A percentile compares a stretch with the other conserved stretches of the same genome.
phyloP scores from a whole-genome alignment of 495 filamentous ascomycete species.

The Aspergillus steynii region DNA sequence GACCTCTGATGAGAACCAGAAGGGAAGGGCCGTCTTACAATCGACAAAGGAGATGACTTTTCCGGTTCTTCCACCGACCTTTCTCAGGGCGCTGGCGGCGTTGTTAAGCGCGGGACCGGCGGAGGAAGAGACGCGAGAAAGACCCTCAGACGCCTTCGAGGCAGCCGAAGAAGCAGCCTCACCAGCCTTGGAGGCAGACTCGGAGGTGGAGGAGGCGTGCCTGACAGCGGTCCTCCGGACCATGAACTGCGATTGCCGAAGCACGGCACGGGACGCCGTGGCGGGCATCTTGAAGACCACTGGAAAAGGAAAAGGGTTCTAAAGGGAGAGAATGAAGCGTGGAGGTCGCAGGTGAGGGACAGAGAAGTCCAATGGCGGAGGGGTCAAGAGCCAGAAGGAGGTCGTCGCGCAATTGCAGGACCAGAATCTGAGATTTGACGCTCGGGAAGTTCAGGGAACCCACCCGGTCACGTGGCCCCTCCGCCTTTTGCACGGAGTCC shows the following conservation, averaged over 20 bases:
- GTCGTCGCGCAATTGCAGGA: slow-evolving; percentile 42
- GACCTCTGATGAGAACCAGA: neutral
- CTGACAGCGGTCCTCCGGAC: slow-evolving; percentile 57
- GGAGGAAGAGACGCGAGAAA: slow-evolving; percentile 77
- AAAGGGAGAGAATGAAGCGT: slow-evolving; percentile 29
- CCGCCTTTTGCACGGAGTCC: too few relatives aligned
- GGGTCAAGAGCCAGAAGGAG: slow-evolving; percentile 31
- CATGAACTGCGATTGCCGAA: slow-evolving; percentile 61
- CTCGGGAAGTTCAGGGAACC: slow-evolving; percentile 50
- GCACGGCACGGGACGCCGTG: slow-evolving; percentile 56
- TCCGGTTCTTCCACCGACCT: slow-evolving; percentile 83
- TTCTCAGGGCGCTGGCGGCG: slow-evolving; percentile 63
- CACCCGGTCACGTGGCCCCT: slow-evolving; percentile 19
- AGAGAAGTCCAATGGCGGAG: slow-evolving; percentile 44
- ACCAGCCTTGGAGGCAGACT: slow-evolving; percentile 70
- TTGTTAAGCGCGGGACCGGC: slow-evolving; percentile 75
- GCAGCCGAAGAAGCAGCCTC: slow-evolving; percentile 62
- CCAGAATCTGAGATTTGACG: slow-evolving; percentile 46
- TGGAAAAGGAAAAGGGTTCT: slow-evolving; percentile 29
- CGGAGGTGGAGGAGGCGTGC: slow-evolving; percentile 65
- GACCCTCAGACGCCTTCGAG: slow-evolving; percentile 80
- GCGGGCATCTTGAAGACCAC: slow-evolving; percentile 46
- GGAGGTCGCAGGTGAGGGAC: slow-evolving; percentile 35
- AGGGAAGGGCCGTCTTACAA: slow-evolving; percentile 62
- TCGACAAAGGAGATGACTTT: slow-evolving; percentile 77